Percentiles rank a stretch among this genome's conserved stretches.
phyloP scores from a whole-genome alignment of 2,329 filamentous ascomycete genomes.

The Curvularia spicifera region DNA sequence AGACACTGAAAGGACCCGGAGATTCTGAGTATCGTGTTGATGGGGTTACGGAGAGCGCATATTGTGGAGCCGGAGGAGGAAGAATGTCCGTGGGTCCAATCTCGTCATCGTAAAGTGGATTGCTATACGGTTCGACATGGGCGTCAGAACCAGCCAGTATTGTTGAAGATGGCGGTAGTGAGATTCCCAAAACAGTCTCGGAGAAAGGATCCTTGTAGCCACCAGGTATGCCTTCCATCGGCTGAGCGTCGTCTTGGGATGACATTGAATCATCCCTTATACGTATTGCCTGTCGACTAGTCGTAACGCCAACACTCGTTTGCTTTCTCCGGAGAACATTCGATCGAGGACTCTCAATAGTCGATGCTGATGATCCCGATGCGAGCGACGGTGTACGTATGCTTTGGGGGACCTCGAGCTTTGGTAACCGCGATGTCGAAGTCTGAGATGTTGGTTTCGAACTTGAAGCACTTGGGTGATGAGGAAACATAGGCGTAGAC shows the following conservation, averaged over 20 bases:
- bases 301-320: constrained; percentile 49
- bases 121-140: constrained; percentile 35
- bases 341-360: constrained; percentile 54
- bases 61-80: constrained; percentile 70
- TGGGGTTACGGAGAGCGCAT: constrained; percentile 71
- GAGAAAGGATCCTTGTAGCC: constrained; percentile 51
- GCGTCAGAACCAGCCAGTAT: constrained; percentile 36
- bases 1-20: constrained; percentile 73
- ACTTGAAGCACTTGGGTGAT: constrained; percentile 22
- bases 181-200: constrained; percentile 54
- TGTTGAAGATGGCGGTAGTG: constrained; percentile 47
- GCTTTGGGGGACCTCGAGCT: constrained; percentile 43
- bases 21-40: constrained; percentile 79
- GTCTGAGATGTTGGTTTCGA: constrained; percentile 34
- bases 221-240: constrained; percentile 36
- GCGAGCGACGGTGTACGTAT: constrained; percentile 56
- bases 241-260: constrained; percentile 41
- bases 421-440: constrained; percentile 44
- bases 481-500: constrained; percentile 30
- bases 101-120: constrained; percentile 48
- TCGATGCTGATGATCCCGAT: constrained; percentile 57
- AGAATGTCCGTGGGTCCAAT: constrained; percentile 68
- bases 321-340: constrained; percentile 54
- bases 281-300: constrained; percentile 39
- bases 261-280: constrained; percentile 44